phyloP scores from a whole-genome alignment of 805 yeast genomes.

The Candida easanensis region DNA sequence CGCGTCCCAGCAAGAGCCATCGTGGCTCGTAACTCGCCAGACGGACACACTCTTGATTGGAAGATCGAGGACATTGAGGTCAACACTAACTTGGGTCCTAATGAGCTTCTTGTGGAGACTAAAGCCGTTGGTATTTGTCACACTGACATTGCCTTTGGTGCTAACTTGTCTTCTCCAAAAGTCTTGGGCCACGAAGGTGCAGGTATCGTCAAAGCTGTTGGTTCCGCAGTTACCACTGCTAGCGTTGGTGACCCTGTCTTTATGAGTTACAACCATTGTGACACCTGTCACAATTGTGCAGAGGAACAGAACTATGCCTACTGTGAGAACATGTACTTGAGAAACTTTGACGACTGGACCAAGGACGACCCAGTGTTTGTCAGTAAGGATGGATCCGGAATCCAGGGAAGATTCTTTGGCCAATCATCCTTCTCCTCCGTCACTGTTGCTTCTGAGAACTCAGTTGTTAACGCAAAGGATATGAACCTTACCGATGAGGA shows the following conservation, averaged over 20 bases:
- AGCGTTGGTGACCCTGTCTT: constrained; percentile 9
- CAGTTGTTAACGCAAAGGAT: constrained; percentile 6
- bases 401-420: constrained; percentile 10
- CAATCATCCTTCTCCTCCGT: constrained; percentile 7
- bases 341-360: background rate
- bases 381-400: background rate
- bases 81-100: constrained; percentile 1
- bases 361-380: background rate
- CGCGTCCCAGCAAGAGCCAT: constrained; percentile 8
- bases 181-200: constrained; percentile 13
- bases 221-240: constrained; percentile 1
- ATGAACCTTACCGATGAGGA: constrained; percentile 2
- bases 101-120: constrained; percentile 7
- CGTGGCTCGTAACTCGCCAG: constrained; percentile 3
- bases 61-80: constrained; percentile 3
- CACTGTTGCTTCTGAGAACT: constrained; percentile 2
- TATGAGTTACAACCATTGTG: constrained; percentile 8
- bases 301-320: background rate
- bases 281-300: background rate
- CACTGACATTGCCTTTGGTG: constrained; percentile 9
- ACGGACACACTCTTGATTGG: constrained; percentile 5
- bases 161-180: background rate
- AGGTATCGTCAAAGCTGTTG: constrained; percentile 11
- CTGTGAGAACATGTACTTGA: background rate
- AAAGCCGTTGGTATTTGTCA: constrained; percentile 13